These are phyloP conservation scores for Mucuna pruriens DNA, from an alignment of 306 rosid species.

Conservation along the genomic window DNA sequence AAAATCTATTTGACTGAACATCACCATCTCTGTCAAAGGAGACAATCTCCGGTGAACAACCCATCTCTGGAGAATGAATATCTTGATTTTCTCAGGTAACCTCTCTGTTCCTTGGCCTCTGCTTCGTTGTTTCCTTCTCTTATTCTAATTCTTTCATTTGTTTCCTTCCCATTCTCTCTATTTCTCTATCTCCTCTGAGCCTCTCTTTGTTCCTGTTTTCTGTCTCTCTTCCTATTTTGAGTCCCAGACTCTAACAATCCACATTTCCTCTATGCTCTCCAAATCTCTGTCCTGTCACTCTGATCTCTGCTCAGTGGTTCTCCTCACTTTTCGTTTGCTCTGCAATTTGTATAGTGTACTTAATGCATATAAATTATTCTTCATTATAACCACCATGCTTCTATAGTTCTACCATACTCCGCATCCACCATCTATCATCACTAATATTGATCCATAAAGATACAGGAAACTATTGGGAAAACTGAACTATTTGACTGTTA, in stretches of 20 bases:
- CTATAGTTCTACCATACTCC: not conserved
- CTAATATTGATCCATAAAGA: not conserved
- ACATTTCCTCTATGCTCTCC: not conserved
- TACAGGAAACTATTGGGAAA: not conserved
- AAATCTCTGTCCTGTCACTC: not conserved
- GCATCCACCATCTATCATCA: not conserved
- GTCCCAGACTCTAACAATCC: not conserved
- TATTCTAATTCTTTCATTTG: not conserved
- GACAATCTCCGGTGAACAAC: not conserved
- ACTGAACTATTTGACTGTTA: not conserved
- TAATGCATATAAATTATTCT: not conserved
- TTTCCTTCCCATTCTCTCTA: not conserved
- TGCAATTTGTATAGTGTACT: not conserved
- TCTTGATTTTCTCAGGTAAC: slow-evolving; percentile 18
- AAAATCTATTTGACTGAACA: not conserved
- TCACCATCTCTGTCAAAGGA: not conserved
- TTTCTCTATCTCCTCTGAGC: not conserved
- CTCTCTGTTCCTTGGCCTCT: not conserved
- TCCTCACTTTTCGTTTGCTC: not conserved
- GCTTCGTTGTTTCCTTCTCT: not conserved
- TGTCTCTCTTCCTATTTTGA: not conserved
- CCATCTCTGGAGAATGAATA: slow-evolving; percentile 2
- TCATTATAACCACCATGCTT: not conserved
- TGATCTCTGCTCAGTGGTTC: not conserved
- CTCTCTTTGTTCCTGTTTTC: not conserved